phyloP scores from a whole-genome alignment of 805 yeast genomes.

The Isabelozyma pseudorhagii region DNA sequence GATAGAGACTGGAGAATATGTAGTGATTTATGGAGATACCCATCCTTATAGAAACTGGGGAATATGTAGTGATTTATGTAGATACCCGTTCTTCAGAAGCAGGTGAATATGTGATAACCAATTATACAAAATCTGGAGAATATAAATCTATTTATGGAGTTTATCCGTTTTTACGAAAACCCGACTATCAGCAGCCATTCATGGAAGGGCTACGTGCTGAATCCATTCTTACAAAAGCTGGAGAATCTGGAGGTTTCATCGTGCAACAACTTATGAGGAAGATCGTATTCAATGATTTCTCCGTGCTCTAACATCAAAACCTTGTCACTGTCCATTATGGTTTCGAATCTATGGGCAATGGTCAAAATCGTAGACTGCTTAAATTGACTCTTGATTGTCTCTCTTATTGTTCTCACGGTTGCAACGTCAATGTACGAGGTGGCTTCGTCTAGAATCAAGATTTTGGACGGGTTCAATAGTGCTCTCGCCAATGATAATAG shows the following conservation, averaged over 20 bases:
- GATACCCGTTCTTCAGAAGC: too few species aligned
- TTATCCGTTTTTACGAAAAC: too few species aligned
- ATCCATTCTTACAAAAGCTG: not conserved
- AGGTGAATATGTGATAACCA: too few species aligned
- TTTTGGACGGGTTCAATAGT: slow-evolving; percentile 48
- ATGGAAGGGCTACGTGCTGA: not conserved
- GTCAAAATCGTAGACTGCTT: slow-evolving; percentile 15
- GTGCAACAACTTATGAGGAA: slow-evolving; percentile 3
- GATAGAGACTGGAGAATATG: too few species aligned
- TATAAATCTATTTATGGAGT: too few species aligned
- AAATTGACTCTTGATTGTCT: slow-evolving; percentile 15
- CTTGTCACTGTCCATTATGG: slow-evolving; percentile 18
- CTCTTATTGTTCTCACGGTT: slow-evolving; percentile 11
- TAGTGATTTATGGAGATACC: too few species aligned
- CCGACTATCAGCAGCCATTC: too few species aligned
- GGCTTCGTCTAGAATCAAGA: slow-evolving; percentile 74
- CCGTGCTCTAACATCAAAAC: slow-evolving; percentile 15
- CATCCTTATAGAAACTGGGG: too few species aligned
- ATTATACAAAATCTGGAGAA: too few species aligned
- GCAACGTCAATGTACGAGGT: slow-evolving; percentile 34
- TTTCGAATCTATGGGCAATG: slow-evolving; percentile 18
- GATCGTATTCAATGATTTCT: slow-evolving; percentile 13
- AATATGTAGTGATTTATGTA: too few species aligned
- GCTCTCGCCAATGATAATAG: slow-evolving; percentile 17
- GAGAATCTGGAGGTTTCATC: not conserved